Evolutionary conservation across 2,329 filamentous ascomycete genomes (phyloP).

Genomic region (Orbilia javanica): DNA sequence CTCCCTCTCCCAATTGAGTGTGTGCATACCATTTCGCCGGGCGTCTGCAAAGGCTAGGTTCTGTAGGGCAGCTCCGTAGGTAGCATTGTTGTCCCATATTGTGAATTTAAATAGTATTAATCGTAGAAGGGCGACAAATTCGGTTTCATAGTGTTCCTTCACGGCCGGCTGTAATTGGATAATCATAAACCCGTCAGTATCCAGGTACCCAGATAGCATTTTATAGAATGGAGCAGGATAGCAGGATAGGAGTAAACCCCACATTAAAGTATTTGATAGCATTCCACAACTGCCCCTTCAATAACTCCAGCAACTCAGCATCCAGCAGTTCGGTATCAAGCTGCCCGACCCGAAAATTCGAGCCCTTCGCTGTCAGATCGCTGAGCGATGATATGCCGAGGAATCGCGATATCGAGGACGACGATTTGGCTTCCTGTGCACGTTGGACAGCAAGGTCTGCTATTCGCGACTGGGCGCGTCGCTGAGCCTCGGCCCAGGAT

Average conservation of each 20-base stretch:
- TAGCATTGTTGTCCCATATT: conserved; percentile 96
- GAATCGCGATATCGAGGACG: conserved; percentile 49
- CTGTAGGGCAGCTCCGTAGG: conserved; percentile 92
- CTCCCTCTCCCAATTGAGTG: not conserved
- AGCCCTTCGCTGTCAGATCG: conserved; percentile 71
- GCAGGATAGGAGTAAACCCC: conserved; percentile 12
- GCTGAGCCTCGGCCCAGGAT: conserved; percentile 61
- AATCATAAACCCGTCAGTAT: not conserved
- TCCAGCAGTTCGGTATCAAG: conserved; percentile 95
- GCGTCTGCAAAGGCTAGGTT: conserved; percentile 92
- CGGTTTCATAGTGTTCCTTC: conserved; percentile 65
- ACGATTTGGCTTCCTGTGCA: conserved; percentile 57
- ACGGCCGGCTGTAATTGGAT: conserved; percentile 40
- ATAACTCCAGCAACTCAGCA: conserved; percentile 86
- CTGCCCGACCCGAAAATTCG: conserved; percentile 87
- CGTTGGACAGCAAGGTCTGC: conserved; percentile 59
- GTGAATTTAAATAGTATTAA: conserved; percentile 91
- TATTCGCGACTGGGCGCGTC: conserved; percentile 61
- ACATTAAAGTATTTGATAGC: conserved; percentile 87
- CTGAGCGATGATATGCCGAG: conserved; percentile 43
- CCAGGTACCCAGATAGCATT: not conserved
- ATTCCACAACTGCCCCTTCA: conserved; percentile 87
- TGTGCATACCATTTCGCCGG: conserved; percentile 67
- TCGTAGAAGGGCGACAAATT: conserved; percentile 83
- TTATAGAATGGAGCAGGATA: too few relatives aligned